Evolutionary conservation across 805 yeast genomes (phyloP), one percentile per base, ranked within the genome.

Genomic region (Metschnikowia arizonensis): DNA sequence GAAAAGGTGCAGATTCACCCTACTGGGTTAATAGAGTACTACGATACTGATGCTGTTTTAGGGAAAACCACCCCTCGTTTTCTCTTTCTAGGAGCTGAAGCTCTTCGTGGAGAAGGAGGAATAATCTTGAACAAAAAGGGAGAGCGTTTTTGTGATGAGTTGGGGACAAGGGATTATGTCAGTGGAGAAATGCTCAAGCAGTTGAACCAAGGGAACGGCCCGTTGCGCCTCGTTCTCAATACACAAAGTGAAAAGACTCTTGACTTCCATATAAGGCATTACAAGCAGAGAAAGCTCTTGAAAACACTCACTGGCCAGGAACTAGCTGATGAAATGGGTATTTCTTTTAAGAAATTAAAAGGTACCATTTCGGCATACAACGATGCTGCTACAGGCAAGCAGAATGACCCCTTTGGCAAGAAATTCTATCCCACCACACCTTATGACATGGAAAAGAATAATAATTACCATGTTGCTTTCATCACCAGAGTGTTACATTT

Each of bases 1-100:
- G 84, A 81, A 45, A 77, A 80, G 56, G 79, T 81, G 35, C 86
- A 81, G 59, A 82, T 81, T 19, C 85, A 81, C 53, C 86, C 86
- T 6, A 81, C 85, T 3, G 86, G 85, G 0, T 71, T 81, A 50
- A 74, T 81, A 44, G 79, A 76, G 49, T 60, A 65, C 44, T 57
- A 63, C 40, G 79, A 77, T 31, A 62, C 55, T 26, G 83, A 78
- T 32, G 68, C 64, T 4, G 64, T 69, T 33, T 49, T 55, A 14
- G 75, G 74, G n/a, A 57, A 52, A 33, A 58, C 56, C 14, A 48
- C 53, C 5, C 79, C 79, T 1, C 67, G 81, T 47, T 79, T 78
- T 56, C 66, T 78, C 45, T 77, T 78, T 48, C 64, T 81, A 34
- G 85, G 85, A 6, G 85, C 85, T 2, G 85, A 81, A 59, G 83